Conservation (phyloP, 2,329 filamentous ascomycete genomes). For the Diaporthe vexans region DNA sequence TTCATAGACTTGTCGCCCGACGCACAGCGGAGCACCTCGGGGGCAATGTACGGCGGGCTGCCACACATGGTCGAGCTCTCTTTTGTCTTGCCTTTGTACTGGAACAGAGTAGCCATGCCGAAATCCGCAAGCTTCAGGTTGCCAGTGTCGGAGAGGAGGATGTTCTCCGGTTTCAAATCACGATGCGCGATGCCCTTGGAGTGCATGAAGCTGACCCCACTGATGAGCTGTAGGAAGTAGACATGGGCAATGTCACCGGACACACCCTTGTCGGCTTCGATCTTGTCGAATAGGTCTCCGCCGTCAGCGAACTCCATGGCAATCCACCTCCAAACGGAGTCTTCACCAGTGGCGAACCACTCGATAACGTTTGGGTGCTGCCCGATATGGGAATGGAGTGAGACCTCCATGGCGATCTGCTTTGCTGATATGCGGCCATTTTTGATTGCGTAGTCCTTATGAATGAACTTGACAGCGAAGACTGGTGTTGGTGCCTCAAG, state of each 20-base stretch:
- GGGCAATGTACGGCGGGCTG: constrained; percentile 96
- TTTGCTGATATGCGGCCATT: constrained; percentile 90
- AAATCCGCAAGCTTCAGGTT: constrained; percentile 97
- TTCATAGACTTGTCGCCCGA: constrained; percentile 64
- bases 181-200: constrained; percentile 95
- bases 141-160: constrained; percentile 86
- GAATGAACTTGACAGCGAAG: constrained; percentile 98
- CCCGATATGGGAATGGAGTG: constrained; percentile 88
- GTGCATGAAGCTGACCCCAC: constrained; percentile 94
- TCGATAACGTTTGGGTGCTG: constrained; percentile 95
- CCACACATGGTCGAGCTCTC: constrained; percentile 91
- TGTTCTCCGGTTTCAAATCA: constrained; percentile 95
- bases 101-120: constrained; percentile 93
- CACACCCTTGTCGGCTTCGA: constrained; percentile 97
- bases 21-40: constrained; percentile 81
- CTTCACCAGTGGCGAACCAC: constrained; percentile 90
- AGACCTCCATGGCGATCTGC: constrained; percentile 92
- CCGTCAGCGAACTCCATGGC: constrained; percentile 98
- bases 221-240: constrained; percentile 93
- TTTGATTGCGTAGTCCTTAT: constrained; percentile 93
- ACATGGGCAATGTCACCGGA: constrained; percentile 94
- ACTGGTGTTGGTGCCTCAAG: constrained; percentile 77
- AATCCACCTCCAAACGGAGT: constrained; percentile 93
- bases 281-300: constrained; percentile 98
- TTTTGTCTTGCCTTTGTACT: constrained; percentile 87